Base-by-base conservation (phyloP, 2,329 filamentous ascomycete species). In the Talaromyces sp. region DNA sequence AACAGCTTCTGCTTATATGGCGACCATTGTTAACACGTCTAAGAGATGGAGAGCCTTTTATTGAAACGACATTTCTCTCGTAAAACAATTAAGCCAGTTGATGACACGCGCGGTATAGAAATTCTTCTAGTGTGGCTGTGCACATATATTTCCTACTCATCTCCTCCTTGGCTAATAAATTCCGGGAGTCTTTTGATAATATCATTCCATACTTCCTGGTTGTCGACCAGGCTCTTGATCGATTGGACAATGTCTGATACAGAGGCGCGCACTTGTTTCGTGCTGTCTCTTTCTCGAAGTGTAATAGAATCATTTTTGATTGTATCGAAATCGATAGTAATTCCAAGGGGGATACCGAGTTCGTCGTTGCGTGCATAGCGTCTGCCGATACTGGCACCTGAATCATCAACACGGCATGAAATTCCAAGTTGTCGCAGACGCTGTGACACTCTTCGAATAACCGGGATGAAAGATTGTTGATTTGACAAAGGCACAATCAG, bases 341-440 rank as follows among this genome's bases (percentile, higher is more conserved):
- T 86, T 70, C 89, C 90, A 63, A 95, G 85, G 60, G 90, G 91
- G 52, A 95, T 98, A 70, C 93, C 93, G 61, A 97, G 85, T 79
- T 98, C 93, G 75, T 98, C 93, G 74, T 97, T 97, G 70, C 93
- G 88, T 73, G 89, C 87, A 77, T 96, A 97, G 59, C 93, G 89
- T 83, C 96, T 96, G 73, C 93, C 93, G 68, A 98, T 97, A 64
- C 88, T 92, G 64, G 93, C 92, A 35, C 89, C 90, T 14, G 91
- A 96, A 75, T 93, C 90, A 71, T 98, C 93, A 43, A 97, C 85
- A 63, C 90, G 88, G 80, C 86, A 95, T 49, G 91, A 91, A 59
- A 98, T 82, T 61, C 89, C 89, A 56, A 89, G 77, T 55, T 84
- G 84, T 68, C 92, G 88, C 61, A 98, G 86, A 71, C 86, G 88